phyloP scores from a whole-genome alignment of 805 yeast species.

The Suhomyces kilbournensis region DNA sequence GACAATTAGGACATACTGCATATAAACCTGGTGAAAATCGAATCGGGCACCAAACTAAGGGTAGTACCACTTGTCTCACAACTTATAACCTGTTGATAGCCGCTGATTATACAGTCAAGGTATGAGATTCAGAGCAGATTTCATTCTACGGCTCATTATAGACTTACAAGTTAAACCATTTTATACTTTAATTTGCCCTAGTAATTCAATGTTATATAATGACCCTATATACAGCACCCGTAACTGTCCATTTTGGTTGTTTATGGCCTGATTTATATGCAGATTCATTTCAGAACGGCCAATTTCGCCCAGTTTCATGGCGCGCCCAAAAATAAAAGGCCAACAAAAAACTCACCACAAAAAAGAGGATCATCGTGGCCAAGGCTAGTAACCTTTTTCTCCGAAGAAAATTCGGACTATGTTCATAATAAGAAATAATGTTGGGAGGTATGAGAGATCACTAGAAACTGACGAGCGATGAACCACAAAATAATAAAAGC shows the following conservation, averaged over 20 bases:
- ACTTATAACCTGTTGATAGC: neutral
- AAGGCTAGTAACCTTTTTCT: neutral
- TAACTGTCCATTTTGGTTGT: neutral
- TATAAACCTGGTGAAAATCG: neutral
- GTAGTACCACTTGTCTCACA: neutral
- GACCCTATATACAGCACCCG: neutral
- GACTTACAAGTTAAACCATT: neutral
- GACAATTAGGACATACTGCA: neutral
- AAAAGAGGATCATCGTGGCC: neutral
- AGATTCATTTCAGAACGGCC: neutral
- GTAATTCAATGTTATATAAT: no score
- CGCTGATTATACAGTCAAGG: neutral
- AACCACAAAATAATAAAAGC: neutral
- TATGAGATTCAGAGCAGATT: neutral
- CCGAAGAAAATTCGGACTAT: neutral
- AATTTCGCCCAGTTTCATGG: neutral
- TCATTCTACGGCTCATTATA: neutral
- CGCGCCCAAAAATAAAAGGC: constrained; percentile 1
- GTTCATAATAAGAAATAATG: neutral
- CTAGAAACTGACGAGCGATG: neutral
- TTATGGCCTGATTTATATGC: neutral
- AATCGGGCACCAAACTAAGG: neutral
- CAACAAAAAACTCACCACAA: neutral
- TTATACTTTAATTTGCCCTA: no score
- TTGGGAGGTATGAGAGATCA: neutral